Percentiles rank a stretch among this genome's conserved stretches.
Evolutionary conservation across 176 grass and related monocot species (phyloP).

Genomic region (Chrysopogon serrulatus): DNA sequence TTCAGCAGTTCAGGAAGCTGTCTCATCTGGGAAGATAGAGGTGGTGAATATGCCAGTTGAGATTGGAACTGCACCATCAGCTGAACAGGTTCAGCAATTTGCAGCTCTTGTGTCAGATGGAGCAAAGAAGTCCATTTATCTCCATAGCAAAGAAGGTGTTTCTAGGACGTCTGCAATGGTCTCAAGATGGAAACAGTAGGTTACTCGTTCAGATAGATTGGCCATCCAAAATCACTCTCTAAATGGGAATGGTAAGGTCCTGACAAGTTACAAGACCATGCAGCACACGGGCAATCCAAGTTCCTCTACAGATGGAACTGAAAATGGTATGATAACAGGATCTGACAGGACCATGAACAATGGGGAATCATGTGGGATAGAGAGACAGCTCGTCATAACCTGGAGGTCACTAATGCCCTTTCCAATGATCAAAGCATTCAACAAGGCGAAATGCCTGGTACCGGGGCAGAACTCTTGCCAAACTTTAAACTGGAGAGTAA

Average conservation of each 20-base stretch:
- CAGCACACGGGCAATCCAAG: slow-evolving; percentile 2
- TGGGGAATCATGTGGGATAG: slow-evolving; percentile 26
- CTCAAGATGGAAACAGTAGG: slow-evolving; percentile 87
- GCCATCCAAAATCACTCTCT: slow-evolving; percentile 23
- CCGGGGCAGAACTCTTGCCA: slow-evolving; percentile 27
- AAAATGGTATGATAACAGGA: slow-evolving; percentile 31
- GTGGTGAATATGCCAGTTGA: slow-evolving; percentile 84
- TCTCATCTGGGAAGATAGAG: slow-evolving; percentile 78
- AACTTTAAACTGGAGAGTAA: slow-evolving; percentile 49
- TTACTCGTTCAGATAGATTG: slow-evolving; percentile 57
- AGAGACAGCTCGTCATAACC: slow-evolving; percentile 43
- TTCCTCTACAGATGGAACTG: slow-evolving; percentile 19
- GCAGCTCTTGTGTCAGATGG: slow-evolving; percentile 66
- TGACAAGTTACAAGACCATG: slow-evolving; percentile 36
- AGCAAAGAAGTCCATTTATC: slow-evolving; percentile 68
- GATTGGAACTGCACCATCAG: slow-evolving; percentile 68
- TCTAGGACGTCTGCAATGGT: slow-evolving; percentile 91
- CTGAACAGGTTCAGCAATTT: slow-evolving; percentile 77
- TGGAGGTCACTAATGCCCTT: slow-evolving; percentile 43
- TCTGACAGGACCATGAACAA: slow-evolving; percentile 19
- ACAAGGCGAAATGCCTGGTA: slow-evolving; percentile 32
- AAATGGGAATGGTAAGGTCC: slow-evolving; percentile 47
- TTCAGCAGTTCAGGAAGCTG: slow-evolving; percentile 50
- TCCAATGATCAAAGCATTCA: slow-evolving; percentile 22
- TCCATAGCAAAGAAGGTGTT: slow-evolving; percentile 91